Conservation (phyloP, 2,329 filamentous ascomycete genomes). For the Plenodomus lindquistii region DNA sequence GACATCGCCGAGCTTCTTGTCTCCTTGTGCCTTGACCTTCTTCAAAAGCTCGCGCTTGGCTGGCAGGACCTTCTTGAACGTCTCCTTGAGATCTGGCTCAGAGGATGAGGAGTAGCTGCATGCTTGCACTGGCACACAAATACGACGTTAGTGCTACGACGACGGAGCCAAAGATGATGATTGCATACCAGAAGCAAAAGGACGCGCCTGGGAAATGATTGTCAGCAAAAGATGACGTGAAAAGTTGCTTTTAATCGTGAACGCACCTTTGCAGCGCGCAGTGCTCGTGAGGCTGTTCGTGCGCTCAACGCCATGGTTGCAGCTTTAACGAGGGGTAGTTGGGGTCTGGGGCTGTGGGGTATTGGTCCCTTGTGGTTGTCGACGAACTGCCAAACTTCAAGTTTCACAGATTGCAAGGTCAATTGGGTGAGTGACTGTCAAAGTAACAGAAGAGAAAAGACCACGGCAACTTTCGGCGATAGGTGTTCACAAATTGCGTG, state of each 20-base stretch:
- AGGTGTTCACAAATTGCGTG: slow-evolving; percentile 19
- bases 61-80: slow-evolving; percentile 81
- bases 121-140: slow-evolving; percentile 40
- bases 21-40: slow-evolving; percentile 83
- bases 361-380: slow-evolving; percentile 12
- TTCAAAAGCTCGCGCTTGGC: slow-evolving; percentile 92
- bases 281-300: slow-evolving; percentile 63
- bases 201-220: slow-evolving; percentile 28
- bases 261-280: slow-evolving; percentile 67
- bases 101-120: slow-evolving; percentile 72
- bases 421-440: background rate
- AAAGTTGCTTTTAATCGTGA: slow-evolving; percentile 2
- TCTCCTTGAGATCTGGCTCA: slow-evolving; percentile 88
- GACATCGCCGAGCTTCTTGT: slow-evolving; percentile 86
- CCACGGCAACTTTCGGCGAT: slow-evolving; percentile 38
- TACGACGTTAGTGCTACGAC: slow-evolving; percentile 14
- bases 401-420: too few relatives aligned
- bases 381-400: too few relatives aligned
- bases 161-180: slow-evolving; percentile 9
- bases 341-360: slow-evolving; percentile 26
- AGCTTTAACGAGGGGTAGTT: slow-evolving; percentile 33
- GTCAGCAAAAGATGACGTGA: slow-evolving; percentile 12
- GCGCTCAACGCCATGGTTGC: slow-evolving; percentile 66
- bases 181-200: slow-evolving; percentile 43
- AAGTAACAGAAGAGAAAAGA: slow-evolving; percentile 16